phyloP scores from a whole-genome alignment of 352 stramenopile species.

The Phytopythium litorale region DNA sequence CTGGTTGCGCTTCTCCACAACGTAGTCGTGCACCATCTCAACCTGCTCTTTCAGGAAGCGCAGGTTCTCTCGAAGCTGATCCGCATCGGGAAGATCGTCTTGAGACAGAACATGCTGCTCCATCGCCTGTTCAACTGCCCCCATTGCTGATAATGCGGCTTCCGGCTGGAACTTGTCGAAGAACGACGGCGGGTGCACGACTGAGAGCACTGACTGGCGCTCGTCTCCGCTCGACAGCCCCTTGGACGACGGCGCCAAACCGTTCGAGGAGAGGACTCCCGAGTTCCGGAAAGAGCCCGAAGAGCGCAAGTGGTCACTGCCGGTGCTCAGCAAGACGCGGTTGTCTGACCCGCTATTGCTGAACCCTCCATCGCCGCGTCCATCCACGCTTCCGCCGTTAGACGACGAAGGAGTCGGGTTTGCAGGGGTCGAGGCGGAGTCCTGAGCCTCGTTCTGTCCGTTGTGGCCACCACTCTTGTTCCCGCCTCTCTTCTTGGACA shows the following conservation, averaged over 20 bases:
- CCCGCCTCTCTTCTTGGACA: constrained; percentile 8
- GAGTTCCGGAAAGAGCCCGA: constrained; percentile 6
- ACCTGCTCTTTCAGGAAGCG: constrained; percentile 63
- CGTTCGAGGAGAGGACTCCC: constrained; percentile 4
- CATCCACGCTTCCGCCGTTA: constrained; percentile 1
- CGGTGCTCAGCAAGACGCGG: neutral
- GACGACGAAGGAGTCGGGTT: neutral
- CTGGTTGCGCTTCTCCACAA: constrained; percentile 55
- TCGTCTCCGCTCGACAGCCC: constrained; percentile 27
- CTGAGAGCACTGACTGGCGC: constrained; percentile 38
- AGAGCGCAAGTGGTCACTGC: constrained; percentile 4
- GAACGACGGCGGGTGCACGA: constrained; percentile 28
- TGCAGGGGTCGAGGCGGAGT: neutral
- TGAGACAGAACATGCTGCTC: constrained; percentile 48
- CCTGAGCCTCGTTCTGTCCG: neutral
- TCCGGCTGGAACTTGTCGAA: constrained; percentile 66
- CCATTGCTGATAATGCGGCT: constrained; percentile 42
- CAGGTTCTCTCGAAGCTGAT: constrained; percentile 45
- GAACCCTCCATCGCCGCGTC: neutral
- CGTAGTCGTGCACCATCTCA: constrained; percentile 62
- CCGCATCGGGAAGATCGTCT: constrained; percentile 20
- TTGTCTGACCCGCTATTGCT: neutral
- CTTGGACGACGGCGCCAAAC: neutral
- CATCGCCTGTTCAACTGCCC: constrained; percentile 54
- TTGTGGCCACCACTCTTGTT: neutral